Evolutionary conservation across 2,329 filamentous ascomycete species (phyloP).

Genomic region (Colletotrichum sp.): DNA sequence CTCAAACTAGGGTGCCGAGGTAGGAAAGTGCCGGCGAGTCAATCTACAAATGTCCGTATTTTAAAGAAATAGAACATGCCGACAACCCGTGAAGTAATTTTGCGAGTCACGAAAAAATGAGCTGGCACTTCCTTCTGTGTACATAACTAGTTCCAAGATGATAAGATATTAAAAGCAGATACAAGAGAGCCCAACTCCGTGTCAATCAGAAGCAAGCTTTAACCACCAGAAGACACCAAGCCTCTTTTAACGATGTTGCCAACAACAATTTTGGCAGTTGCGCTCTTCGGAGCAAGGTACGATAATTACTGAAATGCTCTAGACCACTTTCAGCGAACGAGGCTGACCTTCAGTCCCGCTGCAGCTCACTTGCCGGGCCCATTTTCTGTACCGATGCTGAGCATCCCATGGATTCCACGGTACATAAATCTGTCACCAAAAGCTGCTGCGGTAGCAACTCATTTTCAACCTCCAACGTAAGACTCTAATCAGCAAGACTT

Average conservation of each 20-base stretch:
- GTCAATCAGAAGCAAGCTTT: background rate
- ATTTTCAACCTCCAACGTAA: background rate
- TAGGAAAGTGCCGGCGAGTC: background rate
- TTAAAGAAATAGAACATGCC: background rate
- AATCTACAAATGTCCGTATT: background rate
- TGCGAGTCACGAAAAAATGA: background rate
- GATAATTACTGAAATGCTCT: background rate
- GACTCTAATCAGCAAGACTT: background rate
- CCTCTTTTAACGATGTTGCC: background rate
- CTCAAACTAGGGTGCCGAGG: background rate
- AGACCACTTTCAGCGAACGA: fast-evolving
- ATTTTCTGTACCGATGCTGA: background rate
- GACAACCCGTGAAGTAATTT: background rate
- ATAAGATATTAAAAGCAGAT: background rate
- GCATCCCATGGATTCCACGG: background rate
- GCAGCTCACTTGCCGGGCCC: background rate
- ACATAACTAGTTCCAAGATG: background rate
- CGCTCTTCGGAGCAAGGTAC: background rate
- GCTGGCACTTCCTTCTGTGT: background rate
- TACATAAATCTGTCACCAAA: background rate
- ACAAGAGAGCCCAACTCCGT: background rate
- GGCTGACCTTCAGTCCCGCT: background rate
- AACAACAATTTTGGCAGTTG: background rate
- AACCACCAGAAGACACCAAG: background rate
- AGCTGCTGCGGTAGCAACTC: background rate